A percentile compares a stretch with the other conserved stretches of the same genome.
phyloP scores from a whole-genome alignment of 2,329 filamentous ascomycete genomes.

The Blastomyces parvus region DNA sequence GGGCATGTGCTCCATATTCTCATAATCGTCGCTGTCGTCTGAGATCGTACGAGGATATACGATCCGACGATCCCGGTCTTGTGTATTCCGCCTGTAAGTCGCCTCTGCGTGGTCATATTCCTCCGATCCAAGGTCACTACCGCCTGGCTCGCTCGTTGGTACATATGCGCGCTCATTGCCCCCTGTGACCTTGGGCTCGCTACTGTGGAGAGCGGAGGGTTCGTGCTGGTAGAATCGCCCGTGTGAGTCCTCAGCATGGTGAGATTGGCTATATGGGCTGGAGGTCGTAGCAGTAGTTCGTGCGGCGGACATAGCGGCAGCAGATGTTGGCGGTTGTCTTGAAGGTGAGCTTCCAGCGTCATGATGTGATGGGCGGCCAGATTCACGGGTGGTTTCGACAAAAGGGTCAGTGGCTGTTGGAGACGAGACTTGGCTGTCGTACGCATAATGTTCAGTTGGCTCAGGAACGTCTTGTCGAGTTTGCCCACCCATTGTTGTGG shows the following conservation, averaged over 20 bases:
- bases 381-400: conserved; percentile 38
- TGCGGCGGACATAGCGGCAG: conserved; percentile 21
- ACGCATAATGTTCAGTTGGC: conserved; percentile 41
- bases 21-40: conserved; percentile 47
- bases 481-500: conserved; percentile 25
- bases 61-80: conserved; percentile 47
- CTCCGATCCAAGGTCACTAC: conserved; percentile 57
- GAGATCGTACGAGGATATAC: conserved; percentile 42
- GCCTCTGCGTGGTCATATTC: conserved; percentile 59
- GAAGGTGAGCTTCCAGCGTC: conserved; percentile 28
- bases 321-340: conserved; percentile 24
- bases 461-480: conserved; percentile 24
- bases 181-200: conserved; percentile 35
- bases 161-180: conserved; percentile 42
- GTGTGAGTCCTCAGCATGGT: conserved; percentile 23
- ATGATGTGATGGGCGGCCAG: conserved; percentile 26
- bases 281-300: conserved; percentile 21
- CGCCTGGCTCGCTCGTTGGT: conserved; percentile 35
- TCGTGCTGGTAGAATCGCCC: conserved; percentile 34
- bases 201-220: conserved; percentile 23
- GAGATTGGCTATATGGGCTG: conserved; percentile 31
- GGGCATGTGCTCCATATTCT: conserved; percentile 41
- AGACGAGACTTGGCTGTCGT: conserved; percentile 41
- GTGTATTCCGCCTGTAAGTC: conserved; percentile 51
- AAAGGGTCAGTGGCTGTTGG: conserved; percentile 56